A percentile compares a stretch with the other conserved stretches of the same genome.
These are phyloP conservation scores for Fusarium sp. DNA, from an alignment of 2,329 filamentous ascomycete species.

Conservation along the genomic window DNA sequence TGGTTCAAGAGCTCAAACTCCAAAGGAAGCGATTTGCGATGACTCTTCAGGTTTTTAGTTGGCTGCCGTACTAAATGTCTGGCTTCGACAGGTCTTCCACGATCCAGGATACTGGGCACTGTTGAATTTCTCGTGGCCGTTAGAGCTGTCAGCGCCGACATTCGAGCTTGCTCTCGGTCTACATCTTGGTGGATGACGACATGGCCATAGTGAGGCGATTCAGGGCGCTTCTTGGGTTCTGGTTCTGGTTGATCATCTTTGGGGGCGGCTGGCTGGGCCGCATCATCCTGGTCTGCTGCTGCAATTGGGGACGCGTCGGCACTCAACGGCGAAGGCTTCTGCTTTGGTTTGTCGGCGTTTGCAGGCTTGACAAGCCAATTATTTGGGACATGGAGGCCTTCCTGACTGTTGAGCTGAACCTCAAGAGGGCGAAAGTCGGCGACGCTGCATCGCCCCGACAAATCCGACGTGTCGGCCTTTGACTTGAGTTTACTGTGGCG, in stretches of 20 bases:
- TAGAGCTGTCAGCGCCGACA: slow-evolving; percentile 9
- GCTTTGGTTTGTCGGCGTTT: slow-evolving; percentile 2
- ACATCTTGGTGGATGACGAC: neutral
- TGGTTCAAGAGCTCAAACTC: slow-evolving; percentile 21
- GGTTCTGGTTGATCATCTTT: too few relatives aligned
- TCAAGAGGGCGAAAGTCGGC: slow-evolving; percentile 21
- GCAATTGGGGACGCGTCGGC: neutral
- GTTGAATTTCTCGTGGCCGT: neutral
- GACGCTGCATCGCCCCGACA: neutral
- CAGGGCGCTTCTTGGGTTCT: neutral
- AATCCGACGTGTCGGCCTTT: neutral
- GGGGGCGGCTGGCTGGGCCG: neutral
- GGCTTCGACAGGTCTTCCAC: slow-evolving; percentile 25
- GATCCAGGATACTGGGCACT: slow-evolving; percentile 12
- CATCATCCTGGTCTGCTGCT: neutral
- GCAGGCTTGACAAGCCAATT: slow-evolving; percentile 23
- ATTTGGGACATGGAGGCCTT: slow-evolving; percentile 22
- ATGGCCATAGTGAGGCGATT: slow-evolving; percentile 1
- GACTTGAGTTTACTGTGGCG: slow-evolving; percentile 19
- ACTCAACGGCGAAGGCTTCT: neutral
- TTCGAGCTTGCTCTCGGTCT: slow-evolving; percentile 12
- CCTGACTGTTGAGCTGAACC: slow-evolving; percentile 21
- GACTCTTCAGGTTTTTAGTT: neutral
- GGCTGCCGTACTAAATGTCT: slow-evolving; percentile 29
- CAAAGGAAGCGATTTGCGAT: slow-evolving; percentile 29